A percentile compares a stretch with the other conserved stretches of the same genome.
These are phyloP conservation scores for Geoglossum glabrum DNA, from an alignment of 495 filamentous ascomycete species.

Conservation along the genomic window DNA sequence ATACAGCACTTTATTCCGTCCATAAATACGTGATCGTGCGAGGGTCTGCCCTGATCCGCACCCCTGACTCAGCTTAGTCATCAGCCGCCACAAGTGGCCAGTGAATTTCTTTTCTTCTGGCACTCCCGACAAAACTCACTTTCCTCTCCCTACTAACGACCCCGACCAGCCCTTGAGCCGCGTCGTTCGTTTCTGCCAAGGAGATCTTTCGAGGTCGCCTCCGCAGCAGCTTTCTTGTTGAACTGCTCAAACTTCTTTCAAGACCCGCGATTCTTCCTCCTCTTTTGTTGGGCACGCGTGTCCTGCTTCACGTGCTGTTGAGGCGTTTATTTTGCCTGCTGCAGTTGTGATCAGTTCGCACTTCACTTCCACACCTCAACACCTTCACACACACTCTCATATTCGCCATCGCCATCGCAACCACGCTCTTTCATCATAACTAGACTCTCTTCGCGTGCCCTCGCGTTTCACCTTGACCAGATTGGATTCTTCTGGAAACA, in stretches of 20 bases:
- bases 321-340: background rate
- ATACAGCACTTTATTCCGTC: background rate
- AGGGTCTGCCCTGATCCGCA: background rate
- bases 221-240: background rate
- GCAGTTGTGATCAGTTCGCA: background rate
- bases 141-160: too few relatives aligned
- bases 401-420: background rate
- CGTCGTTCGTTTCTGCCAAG: background rate
- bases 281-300: background rate
- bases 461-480: background rate
- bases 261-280: background rate
- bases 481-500: background rate
- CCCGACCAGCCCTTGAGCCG: background rate
- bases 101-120: too few relatives aligned
- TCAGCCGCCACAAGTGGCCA: too few relatives aligned
- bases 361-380: background rate
- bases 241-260: background rate
- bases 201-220: background rate
- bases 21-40: background rate
- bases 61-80: background rate
- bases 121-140: background rate
- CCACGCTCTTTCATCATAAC: background rate
- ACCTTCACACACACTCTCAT: background rate
- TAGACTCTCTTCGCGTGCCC: background rate
- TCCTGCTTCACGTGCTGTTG: background rate